phyloP scores from a whole-genome alignment of 768 basidiomycete genomes.

The Leucosporidium creatinivorum region DNA sequence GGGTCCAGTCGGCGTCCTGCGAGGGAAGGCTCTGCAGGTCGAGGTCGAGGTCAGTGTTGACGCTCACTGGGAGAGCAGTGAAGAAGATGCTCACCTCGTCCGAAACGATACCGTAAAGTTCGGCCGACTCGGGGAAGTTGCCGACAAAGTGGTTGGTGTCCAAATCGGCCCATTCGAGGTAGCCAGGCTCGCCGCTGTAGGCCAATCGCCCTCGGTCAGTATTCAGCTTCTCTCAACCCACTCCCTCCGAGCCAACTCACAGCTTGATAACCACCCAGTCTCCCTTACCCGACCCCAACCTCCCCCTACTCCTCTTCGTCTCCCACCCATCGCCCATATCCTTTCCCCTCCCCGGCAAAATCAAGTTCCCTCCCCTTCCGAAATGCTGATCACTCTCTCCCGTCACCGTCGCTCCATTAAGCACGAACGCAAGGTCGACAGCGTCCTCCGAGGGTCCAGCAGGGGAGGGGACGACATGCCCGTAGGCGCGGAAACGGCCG shows the following conservation, averaged over 20 bases:
- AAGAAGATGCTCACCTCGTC: constrained; percentile 40
- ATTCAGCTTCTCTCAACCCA: not conserved
- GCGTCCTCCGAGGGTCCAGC: constrained; percentile 30
- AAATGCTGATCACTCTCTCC: constrained; percentile 90
- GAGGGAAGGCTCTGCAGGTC: constrained; percentile 37
- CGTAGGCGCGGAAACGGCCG: constrained; percentile 87
- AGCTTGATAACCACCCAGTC: constrained; percentile 89
- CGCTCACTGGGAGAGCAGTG: too few relatives aligned
- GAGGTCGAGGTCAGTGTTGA: not conserved
- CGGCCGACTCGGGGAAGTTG: constrained; percentile 85
- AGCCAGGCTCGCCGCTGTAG: constrained; percentile 62
- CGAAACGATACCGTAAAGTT: constrained; percentile 56
- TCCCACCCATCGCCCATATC: constrained; percentile 98
- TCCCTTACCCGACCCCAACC: constrained; percentile 57
- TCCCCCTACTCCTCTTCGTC: constrained; percentile 69
- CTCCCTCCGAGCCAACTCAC: constrained; percentile 47
- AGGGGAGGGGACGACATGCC: constrained; percentile 50
- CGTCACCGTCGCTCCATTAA: constrained; percentile 77
- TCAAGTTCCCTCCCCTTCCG: constrained; percentile 80
- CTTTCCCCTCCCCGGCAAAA: constrained; percentile 76
- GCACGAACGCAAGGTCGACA: constrained; percentile 85
- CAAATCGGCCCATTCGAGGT: constrained; percentile 68
- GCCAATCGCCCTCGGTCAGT: not conserved
- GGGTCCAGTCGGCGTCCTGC: constrained; percentile 58
- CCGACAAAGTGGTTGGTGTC: constrained; percentile 95